Evolutionary conservation across 768 basidiomycete genomes (phyloP).

Genomic region (Tulasnella sp.): DNA sequence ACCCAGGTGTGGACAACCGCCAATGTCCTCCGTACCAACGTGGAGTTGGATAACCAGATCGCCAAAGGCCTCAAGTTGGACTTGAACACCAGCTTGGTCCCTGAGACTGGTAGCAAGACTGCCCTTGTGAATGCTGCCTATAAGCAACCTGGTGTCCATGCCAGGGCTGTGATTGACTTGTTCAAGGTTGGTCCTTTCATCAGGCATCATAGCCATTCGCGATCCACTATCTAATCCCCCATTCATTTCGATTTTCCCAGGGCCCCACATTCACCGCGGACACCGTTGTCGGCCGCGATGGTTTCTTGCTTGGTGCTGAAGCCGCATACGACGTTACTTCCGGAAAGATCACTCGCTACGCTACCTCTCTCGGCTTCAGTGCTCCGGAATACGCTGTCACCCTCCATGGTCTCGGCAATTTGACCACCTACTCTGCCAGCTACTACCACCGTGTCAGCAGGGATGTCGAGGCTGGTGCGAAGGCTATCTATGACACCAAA

Average conservation of each 20-base stretch:
- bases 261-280: slow-evolving; percentile 97
- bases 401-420: slow-evolving; percentile 87
- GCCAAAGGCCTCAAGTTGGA: slow-evolving; percentile 98
- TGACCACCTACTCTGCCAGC: slow-evolving; percentile 85
- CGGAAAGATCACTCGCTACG: slow-evolving; percentile 85
- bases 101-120: slow-evolving; percentile 76
- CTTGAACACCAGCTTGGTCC: slow-evolving; percentile 67
- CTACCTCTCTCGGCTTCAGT: slow-evolving; percentile 86
- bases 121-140: slow-evolving; percentile 68
- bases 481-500: slow-evolving; percentile 94
- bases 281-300: slow-evolving; percentile 89
- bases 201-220: too few species aligned
- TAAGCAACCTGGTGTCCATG: slow-evolving; percentile 95
- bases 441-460: slow-evolving; percentile 95
- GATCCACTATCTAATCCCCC: background rate
- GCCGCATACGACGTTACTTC: slow-evolving; percentile 93
- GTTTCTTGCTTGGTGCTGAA: slow-evolving; percentile 94
- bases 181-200: slow-evolving; percentile 60
- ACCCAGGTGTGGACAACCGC: slow-evolving; percentile 93
- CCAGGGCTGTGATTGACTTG: slow-evolving; percentile 79
- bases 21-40: slow-evolving; percentile 81
- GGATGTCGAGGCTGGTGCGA: slow-evolving; percentile 91
- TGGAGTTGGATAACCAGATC: slow-evolving; percentile 95
- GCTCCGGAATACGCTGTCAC: slow-evolving; percentile 94
- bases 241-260: slow-evolving; percentile 35